Percentiles rank a stretch among this genome's conserved stretches.
These are phyloP conservation scores for Komagataella pseudopastoris DNA, from an alignment of 805 yeast species.

Conservation along the genomic window DNA sequence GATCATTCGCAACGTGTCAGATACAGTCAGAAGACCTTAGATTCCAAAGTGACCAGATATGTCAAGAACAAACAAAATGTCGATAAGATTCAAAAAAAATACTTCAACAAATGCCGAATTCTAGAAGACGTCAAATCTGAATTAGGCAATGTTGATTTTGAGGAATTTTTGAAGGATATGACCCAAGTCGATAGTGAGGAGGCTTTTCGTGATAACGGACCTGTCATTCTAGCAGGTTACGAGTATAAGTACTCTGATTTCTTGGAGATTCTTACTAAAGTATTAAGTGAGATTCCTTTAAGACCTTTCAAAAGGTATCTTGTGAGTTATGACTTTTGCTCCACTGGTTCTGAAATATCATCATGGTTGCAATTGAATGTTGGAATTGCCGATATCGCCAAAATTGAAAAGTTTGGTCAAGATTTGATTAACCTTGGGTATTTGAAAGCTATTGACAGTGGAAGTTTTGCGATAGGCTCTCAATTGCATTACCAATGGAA, in stretches of 20 bases:
- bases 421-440: slow-evolving; percentile 49
- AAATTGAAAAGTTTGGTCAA: slow-evolving; percentile 66
- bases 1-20: slow-evolving; percentile 60
- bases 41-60: slow-evolving; percentile 36
- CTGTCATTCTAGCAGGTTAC: not conserved
- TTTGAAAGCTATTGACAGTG: slow-evolving; percentile 49
- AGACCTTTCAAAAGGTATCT: slow-evolving; percentile 46
- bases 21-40: slow-evolving; percentile 40
- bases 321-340: slow-evolving; percentile 51
- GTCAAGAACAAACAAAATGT: slow-evolving; percentile 31
- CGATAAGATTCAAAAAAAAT: slow-evolving; percentile 43
- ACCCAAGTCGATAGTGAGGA: slow-evolving; percentile 3
- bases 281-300: slow-evolving; percentile 38
- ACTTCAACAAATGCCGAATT: slow-evolving; percentile 65
- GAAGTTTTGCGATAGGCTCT: slow-evolving; percentile 57
- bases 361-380: slow-evolving; percentile 42
- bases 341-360: slow-evolving; percentile 47
- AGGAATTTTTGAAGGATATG: slow-evolving; percentile 17
- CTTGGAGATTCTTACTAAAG: slow-evolving; percentile 24
- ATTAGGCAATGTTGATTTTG: slow-evolving; percentile 21
- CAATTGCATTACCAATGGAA: slow-evolving; percentile 76
- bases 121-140: slow-evolving; percentile 51
- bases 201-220: slow-evolving; percentile 2
- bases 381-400: slow-evolving; percentile 29
- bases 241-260: slow-evolving; percentile 11